A percentile compares a stretch with the other conserved stretches of the same genome.
Conservation (phyloP, 2,329 filamentous ascomycete genomes). For the Paecilomyces sp. region DNA sequence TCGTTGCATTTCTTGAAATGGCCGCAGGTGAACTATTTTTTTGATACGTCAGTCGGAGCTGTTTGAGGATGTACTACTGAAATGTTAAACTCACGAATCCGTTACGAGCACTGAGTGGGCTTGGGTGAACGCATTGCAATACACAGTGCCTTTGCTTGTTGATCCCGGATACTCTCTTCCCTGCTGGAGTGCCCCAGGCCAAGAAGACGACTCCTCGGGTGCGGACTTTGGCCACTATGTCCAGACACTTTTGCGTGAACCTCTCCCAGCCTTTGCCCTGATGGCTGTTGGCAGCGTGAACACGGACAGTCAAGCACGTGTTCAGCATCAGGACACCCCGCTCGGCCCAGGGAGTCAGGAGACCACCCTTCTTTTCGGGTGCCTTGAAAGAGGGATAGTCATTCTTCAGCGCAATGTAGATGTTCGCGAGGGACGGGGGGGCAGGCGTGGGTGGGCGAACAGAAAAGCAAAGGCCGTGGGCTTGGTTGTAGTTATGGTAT, state of each 20-base stretch:
- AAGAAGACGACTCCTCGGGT: slow-evolving; percentile 83
- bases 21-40: slow-evolving; percentile 33
- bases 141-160: slow-evolving; percentile 71
- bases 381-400: slow-evolving; percentile 76
- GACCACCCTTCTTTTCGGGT: slow-evolving; percentile 70
- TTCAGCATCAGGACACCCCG: slow-evolving; percentile 90
- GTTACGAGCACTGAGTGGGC: slow-evolving; percentile 74
- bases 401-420: slow-evolving; percentile 79
- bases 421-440: slow-evolving; percentile 86
- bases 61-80: neutral
- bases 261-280: slow-evolving; percentile 83
- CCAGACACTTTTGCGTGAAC: slow-evolving; percentile 87
- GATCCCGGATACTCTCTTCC: slow-evolving; percentile 67
- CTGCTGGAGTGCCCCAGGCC: slow-evolving; percentile 85
- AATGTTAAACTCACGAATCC: slow-evolving; percentile 59
- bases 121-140: slow-evolving; percentile 81
- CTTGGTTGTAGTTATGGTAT: slow-evolving; percentile 93
- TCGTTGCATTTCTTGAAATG: slow-evolving; percentile 44
- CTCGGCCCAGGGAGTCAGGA: slow-evolving; percentile 90
- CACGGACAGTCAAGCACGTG: slow-evolving; percentile 87
- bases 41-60: neutral
- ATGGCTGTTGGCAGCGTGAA: slow-evolving; percentile 81
- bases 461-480: slow-evolving; percentile 92
- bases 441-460: slow-evolving; percentile 82
- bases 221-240: slow-evolving; percentile 71